phyloP scores from a whole-genome alignment of 2,329 filamentous ascomycete species.

The Neocucurbitaria cava region DNA sequence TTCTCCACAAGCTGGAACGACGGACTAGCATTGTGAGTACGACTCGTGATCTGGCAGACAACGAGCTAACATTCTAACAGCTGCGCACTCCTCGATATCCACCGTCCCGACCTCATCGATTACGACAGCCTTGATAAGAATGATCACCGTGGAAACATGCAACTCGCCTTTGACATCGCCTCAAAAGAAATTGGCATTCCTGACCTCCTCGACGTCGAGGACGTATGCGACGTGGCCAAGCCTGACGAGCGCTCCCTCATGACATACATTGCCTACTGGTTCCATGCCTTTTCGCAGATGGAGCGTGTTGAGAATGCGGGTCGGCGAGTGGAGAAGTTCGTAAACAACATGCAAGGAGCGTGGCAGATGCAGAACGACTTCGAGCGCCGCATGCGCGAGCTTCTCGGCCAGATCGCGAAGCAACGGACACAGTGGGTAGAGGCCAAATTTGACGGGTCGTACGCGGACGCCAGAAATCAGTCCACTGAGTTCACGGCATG shows the following conservation, averaged over 20 bases:
- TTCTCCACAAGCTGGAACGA: constrained; percentile 98
- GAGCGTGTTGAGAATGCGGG: constrained; percentile 98
- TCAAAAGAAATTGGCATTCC: constrained; percentile 97
- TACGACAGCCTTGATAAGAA: constrained; percentile 93
- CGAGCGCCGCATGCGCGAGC: constrained; percentile 85
- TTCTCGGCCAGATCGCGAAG: constrained; percentile 75
- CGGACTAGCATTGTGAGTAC: constrained; percentile 78
- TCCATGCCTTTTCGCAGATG: constrained; percentile 99
- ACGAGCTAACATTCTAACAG: constrained; percentile 36
- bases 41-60: no score
- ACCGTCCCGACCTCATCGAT: constrained; percentile 95
- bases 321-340: constrained; percentile 95
- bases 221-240: constrained; percentile 95
- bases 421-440: constrained; percentile 80
- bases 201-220: constrained; percentile 93
- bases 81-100: constrained; percentile 94
- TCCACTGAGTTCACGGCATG: constrained; percentile 82
- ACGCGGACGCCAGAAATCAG: constrained; percentile 89
- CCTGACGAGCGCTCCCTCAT: constrained; percentile 96
- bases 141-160: constrained; percentile 96
- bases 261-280: constrained; percentile 99
- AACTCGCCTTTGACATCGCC: constrained; percentile 95
- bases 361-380: constrained; percentile 99
- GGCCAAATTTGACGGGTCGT: constrained; percentile 87
- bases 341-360: constrained; percentile 97